Base-by-base conservation (phyloP, 1,284 basidiomycete genomes). In the Spongispora temasekensis region DNA sequence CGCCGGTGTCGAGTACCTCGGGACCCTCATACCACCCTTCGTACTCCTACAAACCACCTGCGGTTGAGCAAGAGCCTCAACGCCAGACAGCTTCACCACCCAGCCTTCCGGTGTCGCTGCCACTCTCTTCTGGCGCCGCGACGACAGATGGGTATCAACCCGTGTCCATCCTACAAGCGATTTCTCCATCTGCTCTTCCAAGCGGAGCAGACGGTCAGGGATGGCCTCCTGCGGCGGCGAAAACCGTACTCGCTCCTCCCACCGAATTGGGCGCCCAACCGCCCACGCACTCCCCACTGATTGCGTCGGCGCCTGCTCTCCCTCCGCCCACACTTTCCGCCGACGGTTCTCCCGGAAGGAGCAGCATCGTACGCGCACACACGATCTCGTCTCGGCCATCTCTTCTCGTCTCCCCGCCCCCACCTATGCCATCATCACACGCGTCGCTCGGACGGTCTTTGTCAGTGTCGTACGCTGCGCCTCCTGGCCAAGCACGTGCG, bases 371-470 rank as follows among this genome's bases (percentile, higher is more conserved):
- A 5, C 69, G 71, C 17, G 61, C 71, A 0, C 66, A 67, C 42
- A 71, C 71, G 31, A 54, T 71, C 21, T 60, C 69, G 5, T 61
- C 69, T 17, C 68, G 69, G 13, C 59, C 66, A 15, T 57, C 68
- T 21, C 60, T n/a, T n/a, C n/a, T 73, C 25, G 53, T 57, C 35
- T 63, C 71, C 2, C 65, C 67, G 1, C 60, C 63, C 25, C 58
- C 56, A 0, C 59, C 59, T 21, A n/a, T n/a, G n/a, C n/a, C 44
- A 30, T 62, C 61, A 19, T 58, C 54, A 30, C 59, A 66, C 2
- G 9, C 67, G 8, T 59, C 65, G 4, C 69, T 73, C 12, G 53
- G 55, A 2, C 71, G 69, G 19, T 61, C 69, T 4, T 56, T 66
- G 1, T 67, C 68, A 2, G 61, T 72, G 13, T 68, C 68, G 6